Evolutionary conservation across 2,329 filamentous ascomycete genomes (phyloP).

Genomic region (Colletotrichum sp.): DNA sequence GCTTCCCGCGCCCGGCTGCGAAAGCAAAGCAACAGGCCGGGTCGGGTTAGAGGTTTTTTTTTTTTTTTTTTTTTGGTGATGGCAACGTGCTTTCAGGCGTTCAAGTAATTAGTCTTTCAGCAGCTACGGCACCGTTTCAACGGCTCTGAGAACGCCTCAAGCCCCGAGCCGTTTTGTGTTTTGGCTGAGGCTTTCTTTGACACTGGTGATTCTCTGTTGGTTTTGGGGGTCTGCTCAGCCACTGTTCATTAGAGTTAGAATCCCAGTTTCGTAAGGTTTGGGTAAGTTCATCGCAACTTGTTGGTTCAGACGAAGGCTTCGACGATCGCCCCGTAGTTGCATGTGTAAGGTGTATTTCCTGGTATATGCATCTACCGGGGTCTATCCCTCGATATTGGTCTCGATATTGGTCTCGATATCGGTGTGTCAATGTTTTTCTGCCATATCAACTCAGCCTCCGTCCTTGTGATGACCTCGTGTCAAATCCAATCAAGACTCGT

Average conservation of each 20-base stretch:
- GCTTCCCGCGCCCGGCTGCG: background rate
- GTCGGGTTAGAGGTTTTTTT: background rate
- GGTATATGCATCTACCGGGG: background rate
- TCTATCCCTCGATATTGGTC: rapidly evolving
- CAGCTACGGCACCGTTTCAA: background rate
- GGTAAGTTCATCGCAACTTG: background rate
- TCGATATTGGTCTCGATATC: too few species aligned
- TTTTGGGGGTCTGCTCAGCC: background rate
- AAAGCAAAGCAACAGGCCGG: background rate
- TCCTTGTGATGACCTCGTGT: background rate
- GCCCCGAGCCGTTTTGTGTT: background rate
- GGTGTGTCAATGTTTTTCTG: background rate
- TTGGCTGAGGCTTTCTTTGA: background rate
- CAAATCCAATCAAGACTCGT: background rate
- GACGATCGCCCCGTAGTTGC: background rate
- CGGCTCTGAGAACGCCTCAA: background rate
- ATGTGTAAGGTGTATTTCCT: background rate
- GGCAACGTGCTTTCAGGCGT: background rate
- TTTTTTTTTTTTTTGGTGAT: background rate
- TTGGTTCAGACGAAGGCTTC: background rate
- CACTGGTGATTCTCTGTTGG: background rate
- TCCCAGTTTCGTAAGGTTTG: background rate
- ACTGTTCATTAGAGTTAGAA: background rate
- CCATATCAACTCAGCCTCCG: background rate
- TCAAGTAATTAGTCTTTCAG: background rate